Conservation (phyloP, 768 basidiomycete genomes). For the Boletales sp. region DNA sequence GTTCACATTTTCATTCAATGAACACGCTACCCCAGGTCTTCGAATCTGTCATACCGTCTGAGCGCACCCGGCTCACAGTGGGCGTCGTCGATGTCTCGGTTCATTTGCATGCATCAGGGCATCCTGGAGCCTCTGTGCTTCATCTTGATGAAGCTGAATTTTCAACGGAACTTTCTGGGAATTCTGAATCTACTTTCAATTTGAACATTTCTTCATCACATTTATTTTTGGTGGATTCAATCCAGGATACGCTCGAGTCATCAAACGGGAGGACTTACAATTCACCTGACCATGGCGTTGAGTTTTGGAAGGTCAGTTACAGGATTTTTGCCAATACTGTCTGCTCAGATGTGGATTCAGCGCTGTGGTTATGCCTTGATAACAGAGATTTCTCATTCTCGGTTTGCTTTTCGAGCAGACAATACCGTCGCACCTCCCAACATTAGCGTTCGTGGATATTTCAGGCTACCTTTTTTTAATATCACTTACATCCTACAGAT, state of each 20-base stretch:
- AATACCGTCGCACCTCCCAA: constrained; percentile 29
- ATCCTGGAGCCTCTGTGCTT: constrained; percentile 64
- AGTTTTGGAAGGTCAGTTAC: constrained; percentile 64
- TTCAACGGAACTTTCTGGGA: constrained; percentile 68
- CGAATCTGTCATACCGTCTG: constrained; percentile 88
- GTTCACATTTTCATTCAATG: constrained; percentile 1
- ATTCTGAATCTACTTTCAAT: constrained; percentile 52
- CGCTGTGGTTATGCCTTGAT: constrained; percentile 66
- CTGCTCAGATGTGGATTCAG: constrained; percentile 31
- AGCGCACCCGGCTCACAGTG: constrained; percentile 71
- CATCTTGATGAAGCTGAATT: constrained; percentile 66
- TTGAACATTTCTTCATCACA: constrained; percentile 47
- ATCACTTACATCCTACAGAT: constrained; percentile 38
- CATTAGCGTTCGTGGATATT: constrained; percentile 35
- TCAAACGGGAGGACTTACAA: constrained; percentile 16
- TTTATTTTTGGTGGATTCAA: constrained; percentile 53
- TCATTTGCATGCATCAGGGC: constrained; percentile 51
- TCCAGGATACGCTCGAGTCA: constrained; percentile 29
- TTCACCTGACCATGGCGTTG: constrained; percentile 33
- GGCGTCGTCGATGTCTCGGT: constrained; percentile 65
- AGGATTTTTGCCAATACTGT: not conserved
- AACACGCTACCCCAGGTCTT: constrained; percentile 56
- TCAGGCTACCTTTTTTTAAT: not conserved
- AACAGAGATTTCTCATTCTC: constrained; percentile 52
- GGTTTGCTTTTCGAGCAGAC: constrained; percentile 37